Conservation (phyloP, 2,329 filamentous ascomycete genomes). For the Tolypocladium tundrense region DNA sequence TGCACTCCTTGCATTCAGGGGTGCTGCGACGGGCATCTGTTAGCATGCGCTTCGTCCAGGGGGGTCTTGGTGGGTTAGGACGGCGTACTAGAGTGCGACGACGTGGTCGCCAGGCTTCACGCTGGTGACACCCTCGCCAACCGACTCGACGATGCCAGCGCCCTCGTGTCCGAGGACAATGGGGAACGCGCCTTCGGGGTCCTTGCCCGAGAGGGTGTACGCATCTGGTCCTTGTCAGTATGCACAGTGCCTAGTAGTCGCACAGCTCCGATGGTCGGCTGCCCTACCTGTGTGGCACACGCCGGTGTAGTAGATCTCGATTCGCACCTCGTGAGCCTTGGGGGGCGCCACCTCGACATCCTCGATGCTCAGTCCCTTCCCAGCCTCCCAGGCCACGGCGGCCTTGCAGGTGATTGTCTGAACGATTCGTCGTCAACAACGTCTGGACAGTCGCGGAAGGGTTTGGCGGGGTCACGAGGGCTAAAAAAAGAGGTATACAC, state of each 20-base stretch:
- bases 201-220: constrained; percentile 91
- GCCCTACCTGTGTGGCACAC: constrained; percentile 87
- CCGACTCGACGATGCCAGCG: constrained; percentile 83
- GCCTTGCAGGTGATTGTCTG: constrained; percentile 96
- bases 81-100: constrained; percentile 68
- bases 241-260: too few relatives aligned
- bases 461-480: not conserved
- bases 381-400: constrained; percentile 94
- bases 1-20: constrained; percentile 94
- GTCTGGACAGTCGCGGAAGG: not conserved
- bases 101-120: constrained; percentile 93
- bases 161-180: constrained; percentile 85
- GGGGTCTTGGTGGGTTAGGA: not conserved
- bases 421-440: constrained; percentile 8
- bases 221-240: constrained; percentile 49
- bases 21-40: constrained; percentile 47
- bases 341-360: constrained; percentile 87
- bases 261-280: not conserved
- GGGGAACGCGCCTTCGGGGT: constrained; percentile 90
- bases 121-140: constrained; percentile 88
- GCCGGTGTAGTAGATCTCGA: constrained; percentile 94
- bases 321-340: constrained; percentile 87
- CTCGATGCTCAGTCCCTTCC: constrained; percentile 80
- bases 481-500: not conserved
- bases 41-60: not conserved